A percentile compares a stretch with the other conserved stretches of the same genome.
These are phyloP conservation scores for Chaetomium olivaceum DNA, from an alignment of 2,329 filamentous ascomycete species.

Conservation along the genomic window DNA sequence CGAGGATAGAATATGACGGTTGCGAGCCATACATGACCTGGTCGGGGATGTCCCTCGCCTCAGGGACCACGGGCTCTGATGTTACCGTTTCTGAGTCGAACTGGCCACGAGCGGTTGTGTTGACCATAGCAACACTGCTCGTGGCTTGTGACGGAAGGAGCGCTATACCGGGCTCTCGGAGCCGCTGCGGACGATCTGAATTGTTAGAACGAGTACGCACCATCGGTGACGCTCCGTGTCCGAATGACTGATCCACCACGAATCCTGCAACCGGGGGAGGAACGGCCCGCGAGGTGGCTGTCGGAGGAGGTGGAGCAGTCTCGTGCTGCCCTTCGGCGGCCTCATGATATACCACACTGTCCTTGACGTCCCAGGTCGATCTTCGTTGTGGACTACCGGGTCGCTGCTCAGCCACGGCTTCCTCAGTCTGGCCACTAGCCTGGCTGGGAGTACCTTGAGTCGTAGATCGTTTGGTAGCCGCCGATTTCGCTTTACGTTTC, in stretches of 20 bases:
- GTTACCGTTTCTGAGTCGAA: slow-evolving; percentile 35
- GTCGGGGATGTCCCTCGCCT: slow-evolving; percentile 32
- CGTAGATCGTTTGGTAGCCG: slow-evolving; percentile 22
- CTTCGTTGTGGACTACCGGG: slow-evolving; percentile 16
- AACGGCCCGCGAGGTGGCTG: slow-evolving; percentile 1
- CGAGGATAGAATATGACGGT: slow-evolving; percentile 37
- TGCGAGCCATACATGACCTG: slow-evolving; percentile 23
- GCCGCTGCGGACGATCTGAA: slow-evolving; percentile 15
- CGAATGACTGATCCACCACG: slow-evolving; percentile 20
- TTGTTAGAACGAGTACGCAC: slow-evolving; percentile 27
- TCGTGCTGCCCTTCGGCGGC: neutral
- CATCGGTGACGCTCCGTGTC: slow-evolving; percentile 18
- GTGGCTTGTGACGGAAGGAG: slow-evolving; percentile 27
- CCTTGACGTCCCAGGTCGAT: slow-evolving; percentile 23
- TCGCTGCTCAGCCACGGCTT: neutral
- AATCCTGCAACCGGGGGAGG: slow-evolving; percentile 30
- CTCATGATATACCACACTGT: neutral
- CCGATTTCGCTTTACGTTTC: slow-evolving; percentile 44
- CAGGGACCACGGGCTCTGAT: slow-evolving; percentile 23
- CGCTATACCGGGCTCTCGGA: slow-evolving; percentile 22
- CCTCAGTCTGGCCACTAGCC: slow-evolving; percentile 11
- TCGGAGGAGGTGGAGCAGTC: neutral
- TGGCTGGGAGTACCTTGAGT: slow-evolving; percentile 5
- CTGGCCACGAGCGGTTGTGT: slow-evolving; percentile 31
- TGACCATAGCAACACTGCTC: slow-evolving; percentile 30